Conservation (phyloP, 176 grass and related monocot species). For the Ananas comosus region DNA sequence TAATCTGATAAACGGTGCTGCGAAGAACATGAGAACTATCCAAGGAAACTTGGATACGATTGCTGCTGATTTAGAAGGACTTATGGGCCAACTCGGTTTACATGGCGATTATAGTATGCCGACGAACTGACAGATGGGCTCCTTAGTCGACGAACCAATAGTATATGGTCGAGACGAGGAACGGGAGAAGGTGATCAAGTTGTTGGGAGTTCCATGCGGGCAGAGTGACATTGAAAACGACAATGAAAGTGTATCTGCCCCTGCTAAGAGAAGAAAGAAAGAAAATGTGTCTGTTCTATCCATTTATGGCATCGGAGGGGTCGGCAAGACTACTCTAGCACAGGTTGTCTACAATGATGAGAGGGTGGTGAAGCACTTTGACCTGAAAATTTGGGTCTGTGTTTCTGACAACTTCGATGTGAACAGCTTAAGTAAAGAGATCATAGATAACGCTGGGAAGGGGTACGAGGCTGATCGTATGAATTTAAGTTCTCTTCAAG, state of each 20-base stretch:
- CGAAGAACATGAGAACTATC: too few relatives aligned
- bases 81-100: too few relatives aligned
- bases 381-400: neutral
- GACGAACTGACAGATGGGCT: too few relatives aligned
- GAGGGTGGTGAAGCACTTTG: neutral
- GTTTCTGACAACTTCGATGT: neutral
- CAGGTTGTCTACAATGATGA: neutral
- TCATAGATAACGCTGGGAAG: neutral
- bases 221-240: neutral
- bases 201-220: neutral
- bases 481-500: conserved; percentile 19
- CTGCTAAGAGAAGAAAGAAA: conserved; percentile 9
- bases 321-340: neutral
- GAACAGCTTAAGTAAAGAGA: neutral
- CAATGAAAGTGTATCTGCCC: neutral
- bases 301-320: neutral
- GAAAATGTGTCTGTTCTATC: neutral
- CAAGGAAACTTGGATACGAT: too few relatives aligned
- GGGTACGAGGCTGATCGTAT: neutral
- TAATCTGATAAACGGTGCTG: too few relatives aligned
- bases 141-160: too few relatives aligned
- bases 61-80: too few relatives aligned
- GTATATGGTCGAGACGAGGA: neutral
- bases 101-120: too few relatives aligned
- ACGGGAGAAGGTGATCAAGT: neutral